Base-by-base conservation (phyloP, 352 stramenopile species). In the Blastocystis hominis region DNA sequence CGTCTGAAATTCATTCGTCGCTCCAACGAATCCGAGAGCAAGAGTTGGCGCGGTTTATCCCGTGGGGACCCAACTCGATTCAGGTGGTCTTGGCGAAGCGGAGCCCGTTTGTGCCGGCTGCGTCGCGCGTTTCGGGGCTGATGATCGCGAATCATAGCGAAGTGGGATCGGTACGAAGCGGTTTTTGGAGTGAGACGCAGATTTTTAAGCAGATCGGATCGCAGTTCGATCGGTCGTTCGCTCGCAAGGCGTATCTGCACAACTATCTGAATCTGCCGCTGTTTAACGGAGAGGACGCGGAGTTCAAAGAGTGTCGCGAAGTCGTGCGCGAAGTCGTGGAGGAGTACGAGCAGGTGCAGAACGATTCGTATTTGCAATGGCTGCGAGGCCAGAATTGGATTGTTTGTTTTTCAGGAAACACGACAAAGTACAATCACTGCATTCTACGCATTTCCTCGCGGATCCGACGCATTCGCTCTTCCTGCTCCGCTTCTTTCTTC, bases 101-200 rank as follows among this genome's bases (percentile, higher is more conserved):
- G 10, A 77, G 80, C 68, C 62, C 61, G 9, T 88, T 53, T 38
- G 30, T 79, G 2, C 34, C 64, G 3, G 47, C 47, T 10, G 38
- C 80, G 3, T 75, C 64, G 10, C 47, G 55, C 89, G 94, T 97
- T 56, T 95, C 93, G 76, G 97, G 97, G 0, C 93, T 99, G 44
- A 98, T 99, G 95, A 90, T 99, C 59, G 96, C 96, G 4, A 99
- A 99, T 91, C 96, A 99, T 91, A 99, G 96, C 42, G 96, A 93
- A 87, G 98, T 99, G 90, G 90, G 91, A 15, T 89, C 94, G 77
- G 91, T 97, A 15, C 95, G 95, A 88, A 56, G 89, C 59, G 40
- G 84, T 24, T 72, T 15, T 84, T 9, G 24, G 56, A 10, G 9
- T 81, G 24, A 86, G 92, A 90, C 88, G 94, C 36, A 95, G 95